Base-by-base conservation (phyloP, 257 asterid species). In the Solanum bukasovii region DNA sequence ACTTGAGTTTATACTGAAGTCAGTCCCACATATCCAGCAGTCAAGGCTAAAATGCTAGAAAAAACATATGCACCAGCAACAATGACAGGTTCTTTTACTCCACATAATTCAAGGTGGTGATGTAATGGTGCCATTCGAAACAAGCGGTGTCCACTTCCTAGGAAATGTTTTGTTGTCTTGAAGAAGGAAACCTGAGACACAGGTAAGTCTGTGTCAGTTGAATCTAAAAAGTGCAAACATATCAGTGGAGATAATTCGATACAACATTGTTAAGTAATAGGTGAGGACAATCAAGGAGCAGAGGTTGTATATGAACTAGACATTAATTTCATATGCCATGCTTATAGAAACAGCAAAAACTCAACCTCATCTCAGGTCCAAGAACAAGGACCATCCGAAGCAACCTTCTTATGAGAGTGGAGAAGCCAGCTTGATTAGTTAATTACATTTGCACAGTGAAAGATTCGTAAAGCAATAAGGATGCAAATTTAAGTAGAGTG, bases 21-120 rank as follows among this genome's bases (percentile, higher is more conserved):
- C 56, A 96, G 95, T 84, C 97, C 99, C 5, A 92, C 88, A 52
- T 93, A 96, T 18, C 97, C 96, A 6, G 95, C 98, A 49, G 91
- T 94, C 75, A 95, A 84, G 89, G 91, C 91, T 90, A 95, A 86
- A 65, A 93, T 73, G 86, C 91, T 89, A 16, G 98, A 92, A 70
- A 93, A 85, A 42, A 63, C 83, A 88, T 96, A 96, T 37, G 98
- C 96, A 78, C 90, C 94, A 44, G 93, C 94, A 81, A 94, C 97
- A 14, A 96, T 91, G 37, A 65, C 86, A 9, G 98, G 98, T 83
- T 95, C 98, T 88, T 87, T 88, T n/a, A 95, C 72, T 61, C 98
- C 98, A 78, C 88, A 83, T 71, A 95, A 74, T 87, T 91, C 93
- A 13, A 95, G 98, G 90, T 93, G 94, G 89, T 92, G 95, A 88